Conservation (phyloP, 2,329 filamentous ascomycete species). For the Botrytis aclada region DNA sequence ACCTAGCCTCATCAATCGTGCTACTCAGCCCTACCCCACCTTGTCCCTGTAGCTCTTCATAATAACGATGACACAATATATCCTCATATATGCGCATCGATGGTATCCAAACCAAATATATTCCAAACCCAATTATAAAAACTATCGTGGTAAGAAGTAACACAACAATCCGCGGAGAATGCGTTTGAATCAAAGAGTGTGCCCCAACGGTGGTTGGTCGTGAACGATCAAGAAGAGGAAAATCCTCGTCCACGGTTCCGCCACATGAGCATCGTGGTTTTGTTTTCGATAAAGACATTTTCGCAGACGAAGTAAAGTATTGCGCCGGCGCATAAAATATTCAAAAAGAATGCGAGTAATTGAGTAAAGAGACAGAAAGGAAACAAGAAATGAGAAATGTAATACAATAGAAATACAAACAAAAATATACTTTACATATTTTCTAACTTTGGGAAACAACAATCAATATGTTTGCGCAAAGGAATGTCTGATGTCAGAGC, state of each 20-base stretch:
- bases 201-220: background rate
- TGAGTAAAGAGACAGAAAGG: background rate
- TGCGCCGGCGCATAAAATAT: conserved; percentile 11
- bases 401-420: background rate
- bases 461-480: background rate
- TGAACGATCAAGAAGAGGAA: conserved; percentile 10
- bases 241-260: conserved; percentile 14
- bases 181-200: conserved; percentile 15
- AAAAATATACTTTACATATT: background rate
- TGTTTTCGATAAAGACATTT: conserved; percentile 5
- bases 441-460: background rate
- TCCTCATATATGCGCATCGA: conserved; percentile 41
- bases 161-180: conserved; percentile 36
- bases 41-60: conserved; percentile 28
- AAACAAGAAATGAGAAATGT: background rate
- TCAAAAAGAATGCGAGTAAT: background rate
- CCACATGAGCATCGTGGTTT: background rate
- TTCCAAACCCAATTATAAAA: conserved; percentile 35
- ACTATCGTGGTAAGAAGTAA: conserved; percentile 37
- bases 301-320: background rate
- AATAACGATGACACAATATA: conserved; percentile 43
- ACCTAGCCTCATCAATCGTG: conserved; percentile 40
- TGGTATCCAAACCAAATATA: conserved; percentile 38
- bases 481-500: conserved; percentile 7
- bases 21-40: conserved; percentile 28